Percentiles rank a stretch among this genome's conserved stretches.
phyloP scores from a whole-genome alignment of 495 filamentous ascomycete species.

The Podospora comata region DNA sequence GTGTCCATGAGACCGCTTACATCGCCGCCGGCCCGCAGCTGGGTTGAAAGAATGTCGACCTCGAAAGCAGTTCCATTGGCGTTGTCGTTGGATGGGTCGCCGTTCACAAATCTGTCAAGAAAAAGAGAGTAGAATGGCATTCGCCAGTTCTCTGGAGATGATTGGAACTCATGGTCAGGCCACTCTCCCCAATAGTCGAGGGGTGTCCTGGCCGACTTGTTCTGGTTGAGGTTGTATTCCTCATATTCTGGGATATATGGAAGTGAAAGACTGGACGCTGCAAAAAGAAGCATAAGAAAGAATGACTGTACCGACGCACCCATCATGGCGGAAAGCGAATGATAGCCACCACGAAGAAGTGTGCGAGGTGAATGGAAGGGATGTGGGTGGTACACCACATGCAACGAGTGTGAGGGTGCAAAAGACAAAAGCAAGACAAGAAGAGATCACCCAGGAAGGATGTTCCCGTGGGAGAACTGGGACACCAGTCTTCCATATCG shows the following conservation, averaged over 20 bases:
- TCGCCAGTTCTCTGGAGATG: slow-evolving; percentile 65
- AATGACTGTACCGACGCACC: slow-evolving; percentile 11
- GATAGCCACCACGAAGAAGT: slow-evolving; percentile 6
- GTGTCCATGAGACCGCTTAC: slow-evolving; percentile 61
- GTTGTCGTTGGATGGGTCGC: slow-evolving; percentile 68
- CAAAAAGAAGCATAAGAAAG: slow-evolving; percentile 16
- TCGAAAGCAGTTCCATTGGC: slow-evolving; percentile 67
- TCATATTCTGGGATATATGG: slow-evolving; percentile 53
- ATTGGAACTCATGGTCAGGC: slow-evolving; percentile 50
- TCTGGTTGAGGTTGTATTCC: slow-evolving; percentile 62
- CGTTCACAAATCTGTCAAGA: slow-evolving; percentile 67
- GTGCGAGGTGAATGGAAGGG: slow-evolving; percentile 7
- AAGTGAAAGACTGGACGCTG: slow-evolving; percentile 31
- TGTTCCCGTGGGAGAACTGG: not conserved
- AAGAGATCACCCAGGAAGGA: slow-evolving; percentile 8
- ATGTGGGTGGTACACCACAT: slow-evolving; percentile 12
- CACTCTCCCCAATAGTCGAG: slow-evolving; percentile 62
- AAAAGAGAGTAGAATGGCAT: slow-evolving; percentile 68
- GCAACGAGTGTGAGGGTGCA: slow-evolving; percentile 4
- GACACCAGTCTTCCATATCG: slow-evolving; percentile 4
- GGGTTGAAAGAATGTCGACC: slow-evolving; percentile 63
- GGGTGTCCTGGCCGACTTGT: slow-evolving; percentile 54
- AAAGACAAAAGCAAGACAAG: slow-evolving; percentile 5
- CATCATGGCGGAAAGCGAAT: slow-evolving; percentile 9
- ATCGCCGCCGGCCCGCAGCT: slow-evolving; percentile 70